Base-by-base conservation (phyloP, 2,329 filamentous ascomycete species). In the Celoporthe dispersa region DNA sequence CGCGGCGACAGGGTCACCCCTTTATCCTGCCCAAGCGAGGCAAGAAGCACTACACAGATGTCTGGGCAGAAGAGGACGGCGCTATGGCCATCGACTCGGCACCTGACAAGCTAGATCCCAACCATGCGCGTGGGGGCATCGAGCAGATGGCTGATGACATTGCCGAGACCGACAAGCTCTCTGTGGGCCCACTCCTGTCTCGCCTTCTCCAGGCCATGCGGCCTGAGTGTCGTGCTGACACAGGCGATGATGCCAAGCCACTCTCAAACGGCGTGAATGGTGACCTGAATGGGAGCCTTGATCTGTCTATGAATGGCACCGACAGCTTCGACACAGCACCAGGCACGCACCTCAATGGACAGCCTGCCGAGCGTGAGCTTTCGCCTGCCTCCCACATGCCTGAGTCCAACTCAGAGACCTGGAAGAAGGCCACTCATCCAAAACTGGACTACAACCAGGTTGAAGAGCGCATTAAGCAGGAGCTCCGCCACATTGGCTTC, bases 41-140 rank as follows among this genome's bases (percentile, higher is more conserved):
- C 61, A 92, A 93, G 79, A 91, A 90, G 75, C 91, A 94, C 77
- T 99, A 98, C 81, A 90, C 88, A 33, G 94, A 98, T 71, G 85
- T 95, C 12, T 99, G 96, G 96, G 92, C 94, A 0, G 94, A 97
- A 74, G 96, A 99, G 78, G 96, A 99, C 77, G 94, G 93, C 12
- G 85, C 88, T 63, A 91, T 94, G 84, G 86, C 90, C 51, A 83
- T 94, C 9, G 93, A 97, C 77, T 86, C 87, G 5, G 85, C 87
- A 6, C 85, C 87, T 48, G 90, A 94, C 68, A 90, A 89, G 73
- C 85, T 93, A 8, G 87, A 93, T 0, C 86, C 92, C 1, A 97
- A 98, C 77, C 91, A 96, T 75, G 86, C 94, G 1, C 90, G 94
- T 53, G 95, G 96, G 31, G 92, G 83, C 73, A 94, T 97, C 68